Base-by-base conservation (phyloP, 345 rosid genomes). In the Moricandia moricandioides region DNA sequence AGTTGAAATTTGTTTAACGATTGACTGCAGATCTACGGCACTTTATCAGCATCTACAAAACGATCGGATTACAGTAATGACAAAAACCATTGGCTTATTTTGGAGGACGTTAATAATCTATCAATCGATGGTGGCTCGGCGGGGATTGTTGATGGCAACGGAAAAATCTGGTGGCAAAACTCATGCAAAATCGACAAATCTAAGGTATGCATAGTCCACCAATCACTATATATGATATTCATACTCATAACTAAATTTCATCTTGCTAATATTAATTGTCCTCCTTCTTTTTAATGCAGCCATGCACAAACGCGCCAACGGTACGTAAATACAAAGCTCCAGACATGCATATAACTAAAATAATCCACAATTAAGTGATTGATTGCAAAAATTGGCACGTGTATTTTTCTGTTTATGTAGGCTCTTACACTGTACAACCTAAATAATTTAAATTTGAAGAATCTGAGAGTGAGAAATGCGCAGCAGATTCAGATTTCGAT, bases 91-190 rank as follows among this genome's bases (percentile, higher is more conserved):
- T 94, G 98, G 98, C 80, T 94, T 67, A 0, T 82, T 8, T 78
- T 94, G 56, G 88, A 87, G 1, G 69, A 52, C 10, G 84, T 94
- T 52, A 13, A 85, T 4, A 84, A 87, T 76, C 51, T 94, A 43
- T 17, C 56, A 13, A 69, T 94, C 11, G 78, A 84, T 68, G 98
- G 98, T 3, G 97, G 91, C 17, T 93, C 94, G 47, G 84, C 79
- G 10, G 97, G 98, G 37, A 84, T 71, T 30, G 79, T 94, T 3
- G 78, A 91, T 70, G 98, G 98, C 13, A 88, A 90, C 16, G 98
- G 98, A 18, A 78, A 86, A 18, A 85, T 85, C 21, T 94, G 98
- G 97, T 94, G 98, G 97, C 70, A 90, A 75, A 87, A 88, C 45
- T 93, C 98, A 11, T 91, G 98, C 86, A 94, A 94, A 86, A 61